Conservation (phyloP, 2,329 filamentous ascomycete genomes). For the Colletotrichum lentis region DNA sequence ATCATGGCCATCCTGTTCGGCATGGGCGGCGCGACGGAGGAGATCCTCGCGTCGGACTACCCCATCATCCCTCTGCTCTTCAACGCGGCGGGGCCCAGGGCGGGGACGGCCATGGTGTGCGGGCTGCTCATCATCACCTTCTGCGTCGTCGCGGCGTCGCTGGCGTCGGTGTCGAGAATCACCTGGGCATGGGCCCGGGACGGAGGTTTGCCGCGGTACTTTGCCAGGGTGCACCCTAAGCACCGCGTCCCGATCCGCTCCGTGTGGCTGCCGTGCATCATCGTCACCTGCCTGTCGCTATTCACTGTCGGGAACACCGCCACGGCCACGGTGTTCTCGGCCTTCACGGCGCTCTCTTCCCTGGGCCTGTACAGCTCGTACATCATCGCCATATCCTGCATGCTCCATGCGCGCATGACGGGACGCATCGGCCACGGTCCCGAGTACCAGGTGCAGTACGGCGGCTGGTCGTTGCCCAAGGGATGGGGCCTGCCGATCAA, state of each 20-base stretch:
- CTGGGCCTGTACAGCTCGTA: conserved; percentile 35
- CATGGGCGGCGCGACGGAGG: conserved; percentile 33
- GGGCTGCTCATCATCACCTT: conserved; percentile 34
- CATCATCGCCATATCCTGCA: conserved; percentile 35
- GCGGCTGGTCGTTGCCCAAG: conserved; percentile 28
- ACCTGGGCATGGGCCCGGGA: conserved; percentile 34
- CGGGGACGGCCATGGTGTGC: conserved; percentile 33
- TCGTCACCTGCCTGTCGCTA: conserved; percentile 29
- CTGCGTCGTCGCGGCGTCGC: conserved; percentile 47
- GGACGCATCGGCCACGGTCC: conserved; percentile 28
- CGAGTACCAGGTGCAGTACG: conserved; percentile 27
- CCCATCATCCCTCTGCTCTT: conserved; percentile 33
- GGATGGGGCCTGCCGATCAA: conserved; percentile 30
- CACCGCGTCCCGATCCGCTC: conserved; percentile 29
- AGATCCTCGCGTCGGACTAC: conserved; percentile 27
- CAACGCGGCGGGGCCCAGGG: conserved; percentile 23
- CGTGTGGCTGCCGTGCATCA: conserved; percentile 33
- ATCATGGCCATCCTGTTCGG: conserved; percentile 33
- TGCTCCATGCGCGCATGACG: conserved; percentile 31
- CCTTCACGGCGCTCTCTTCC: conserved; percentile 31
- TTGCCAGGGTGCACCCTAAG: conserved; percentile 30
- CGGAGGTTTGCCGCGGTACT: conserved; percentile 31
- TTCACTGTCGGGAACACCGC: conserved; percentile 34
- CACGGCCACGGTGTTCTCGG: conserved; percentile 35
- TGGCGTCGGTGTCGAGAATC: conserved; percentile 43